Evolutionary conservation across 2,329 filamentous ascomycete species (phyloP).

Genomic region (Talaromyces sp.): DNA sequence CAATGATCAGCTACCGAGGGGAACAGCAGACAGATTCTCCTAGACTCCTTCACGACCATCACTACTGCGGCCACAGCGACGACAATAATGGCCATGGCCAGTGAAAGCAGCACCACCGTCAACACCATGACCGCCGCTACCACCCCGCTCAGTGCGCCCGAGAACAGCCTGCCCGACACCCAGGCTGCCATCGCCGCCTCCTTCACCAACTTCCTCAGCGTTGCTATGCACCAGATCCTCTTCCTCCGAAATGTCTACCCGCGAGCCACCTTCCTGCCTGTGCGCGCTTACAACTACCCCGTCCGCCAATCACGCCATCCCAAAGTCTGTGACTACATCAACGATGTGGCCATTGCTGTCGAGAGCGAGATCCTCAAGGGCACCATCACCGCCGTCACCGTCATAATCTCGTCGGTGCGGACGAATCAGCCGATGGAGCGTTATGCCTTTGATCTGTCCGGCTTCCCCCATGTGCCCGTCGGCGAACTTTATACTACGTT

Average conservation of each 20-base stretch:
- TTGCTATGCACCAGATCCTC: constrained; percentile 80
- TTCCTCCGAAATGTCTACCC: constrained; percentile 81
- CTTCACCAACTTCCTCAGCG: constrained; percentile 75
- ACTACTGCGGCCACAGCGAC: constrained; percentile 21
- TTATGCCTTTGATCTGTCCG: constrained; percentile 57
- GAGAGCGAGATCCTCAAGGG: constrained; percentile 63
- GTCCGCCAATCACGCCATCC: constrained; percentile 85
- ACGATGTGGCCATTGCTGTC: constrained; percentile 71
- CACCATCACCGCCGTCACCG: constrained; percentile 50
- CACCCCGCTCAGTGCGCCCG: constrained; percentile 36
- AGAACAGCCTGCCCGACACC: constrained; percentile 40
- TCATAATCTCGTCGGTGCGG: constrained; percentile 52
- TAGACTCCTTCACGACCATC: constrained; percentile 32
- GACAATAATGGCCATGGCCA: constrained; percentile 21
- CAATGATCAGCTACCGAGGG: constrained; percentile 42
- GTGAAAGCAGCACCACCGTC: constrained; percentile 32
- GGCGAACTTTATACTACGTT: constrained; percentile 50
- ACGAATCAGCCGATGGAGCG: constrained; percentile 53
- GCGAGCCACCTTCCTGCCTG: constrained; percentile 67
- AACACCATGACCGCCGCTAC: constrained; percentile 26
- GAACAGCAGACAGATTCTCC: constrained; percentile 38
- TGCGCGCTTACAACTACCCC: constrained; percentile 76
- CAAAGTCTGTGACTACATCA: constrained; percentile 78
- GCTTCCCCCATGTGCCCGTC: constrained; percentile 48
- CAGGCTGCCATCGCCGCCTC: constrained; percentile 60